Percentiles rank a stretch among this genome's conserved stretches.
These are phyloP conservation scores for Podospora pseudocomata DNA, from an alignment of 495 filamentous ascomycete genomes.

Conservation along the genomic window DNA sequence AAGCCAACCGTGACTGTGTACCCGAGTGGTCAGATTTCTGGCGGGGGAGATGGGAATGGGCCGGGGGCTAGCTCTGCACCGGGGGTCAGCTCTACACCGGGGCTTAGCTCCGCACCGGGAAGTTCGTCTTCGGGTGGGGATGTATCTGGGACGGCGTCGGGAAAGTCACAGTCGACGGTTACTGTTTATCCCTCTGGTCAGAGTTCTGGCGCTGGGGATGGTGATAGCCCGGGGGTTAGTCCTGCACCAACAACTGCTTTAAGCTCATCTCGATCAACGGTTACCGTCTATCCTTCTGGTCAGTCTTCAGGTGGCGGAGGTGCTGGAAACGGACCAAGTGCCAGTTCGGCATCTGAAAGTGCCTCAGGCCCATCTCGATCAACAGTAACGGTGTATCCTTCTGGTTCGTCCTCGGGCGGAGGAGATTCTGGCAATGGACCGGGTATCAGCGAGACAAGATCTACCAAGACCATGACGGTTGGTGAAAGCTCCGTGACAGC, in stretches of 20 bases:
- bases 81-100: neutral
- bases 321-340: neutral
- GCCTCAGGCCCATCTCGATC: neutral
- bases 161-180: neutral
- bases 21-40: neutral
- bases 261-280: neutral
- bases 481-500: neutral
- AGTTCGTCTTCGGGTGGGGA: neutral
- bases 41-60: neutral
- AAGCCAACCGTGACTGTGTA: neutral
- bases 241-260: neutral
- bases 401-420: neutral
- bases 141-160: neutral
- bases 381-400: neutral
- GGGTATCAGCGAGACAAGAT: neutral
- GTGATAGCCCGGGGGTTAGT: neutral
- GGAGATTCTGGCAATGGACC: neutral
- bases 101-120: neutral
- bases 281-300: neutral
- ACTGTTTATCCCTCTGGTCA: constrained; percentile 2
- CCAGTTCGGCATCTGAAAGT: neutral
- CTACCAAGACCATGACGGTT: neutral
- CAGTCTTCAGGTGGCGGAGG: neutral
- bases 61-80: neutral
- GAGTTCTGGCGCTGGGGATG: neutral